Conservation (phyloP, 176 grass and related monocot species). For the Paspalum vaginatum region DNA sequence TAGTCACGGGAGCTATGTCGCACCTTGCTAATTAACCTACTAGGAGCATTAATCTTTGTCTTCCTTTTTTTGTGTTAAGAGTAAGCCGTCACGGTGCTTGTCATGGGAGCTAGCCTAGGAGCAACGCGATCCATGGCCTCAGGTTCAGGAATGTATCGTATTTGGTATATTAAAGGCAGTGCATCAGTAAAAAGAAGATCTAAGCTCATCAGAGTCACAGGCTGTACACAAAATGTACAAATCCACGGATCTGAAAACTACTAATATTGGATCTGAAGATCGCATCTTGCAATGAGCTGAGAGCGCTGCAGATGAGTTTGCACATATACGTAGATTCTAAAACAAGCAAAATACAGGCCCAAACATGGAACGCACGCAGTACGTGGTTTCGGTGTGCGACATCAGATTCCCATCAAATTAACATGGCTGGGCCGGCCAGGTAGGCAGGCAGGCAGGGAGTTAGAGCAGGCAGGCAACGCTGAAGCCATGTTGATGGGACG, state of each 20-base stretch:
- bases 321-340: background rate
- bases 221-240: background rate
- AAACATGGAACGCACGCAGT: too few species aligned
- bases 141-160: background rate
- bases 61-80: too few species aligned
- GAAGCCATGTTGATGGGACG: slow-evolving; percentile 2
- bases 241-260: background rate
- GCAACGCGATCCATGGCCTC: background rate
- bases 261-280: slow-evolving; percentile 32
- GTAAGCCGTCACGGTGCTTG: too few species aligned
- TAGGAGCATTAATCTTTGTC: too few species aligned
- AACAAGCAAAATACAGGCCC: background rate
- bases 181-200: background rate
- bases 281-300: slow-evolving; percentile 10
- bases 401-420: too few species aligned
- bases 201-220: background rate
- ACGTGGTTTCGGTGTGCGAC: too few species aligned
- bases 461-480: background rate
- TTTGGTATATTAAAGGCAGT: slow-evolving; percentile 19
- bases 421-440: too few species aligned
- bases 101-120: too few species aligned
- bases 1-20: background rate
- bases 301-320: background rate
- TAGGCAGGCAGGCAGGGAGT: too few species aligned
- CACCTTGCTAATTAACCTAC: background rate